Conservation (phyloP, 768 basidiomycete species). For the Pleurotus cornucopiae region DNA sequence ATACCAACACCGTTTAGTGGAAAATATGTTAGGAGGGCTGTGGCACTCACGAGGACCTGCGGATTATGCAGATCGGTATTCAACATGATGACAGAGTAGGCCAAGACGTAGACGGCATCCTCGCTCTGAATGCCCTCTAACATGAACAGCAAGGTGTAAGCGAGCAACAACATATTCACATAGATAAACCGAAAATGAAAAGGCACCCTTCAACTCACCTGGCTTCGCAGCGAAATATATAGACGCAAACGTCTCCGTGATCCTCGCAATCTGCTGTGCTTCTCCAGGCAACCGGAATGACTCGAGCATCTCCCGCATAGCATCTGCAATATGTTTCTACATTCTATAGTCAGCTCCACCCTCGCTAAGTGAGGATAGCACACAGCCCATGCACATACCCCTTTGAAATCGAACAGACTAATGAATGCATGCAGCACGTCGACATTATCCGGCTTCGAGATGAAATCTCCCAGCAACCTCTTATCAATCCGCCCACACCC, state of each 20-base stretch:
- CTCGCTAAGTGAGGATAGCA: slow-evolving; percentile 17
- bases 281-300: slow-evolving; percentile 94
- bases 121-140: slow-evolving; percentile 84
- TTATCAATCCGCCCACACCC: slow-evolving; percentile 85
- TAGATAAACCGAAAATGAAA: background rate
- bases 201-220: slow-evolving; percentile 39
- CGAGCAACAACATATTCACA: background rate
- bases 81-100: slow-evolving; percentile 96
- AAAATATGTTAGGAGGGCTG: background rate
- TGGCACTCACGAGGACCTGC: slow-evolving; percentile 68
- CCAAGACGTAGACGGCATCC: slow-evolving; percentile 91
- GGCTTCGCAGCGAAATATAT: slow-evolving; percentile 85
- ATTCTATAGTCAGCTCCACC: too few relatives aligned
- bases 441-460: slow-evolving; percentile 83
- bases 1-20: background rate
- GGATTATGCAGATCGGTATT: slow-evolving; percentile 98
- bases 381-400: slow-evolving; percentile 36
- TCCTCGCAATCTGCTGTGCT: slow-evolving; percentile 86
- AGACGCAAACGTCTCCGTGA: slow-evolving; percentile 93
- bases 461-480: slow-evolving; percentile 87
- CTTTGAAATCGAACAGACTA: slow-evolving; percentile 82
- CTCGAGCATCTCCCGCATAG: slow-evolving; percentile 92
- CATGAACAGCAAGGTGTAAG: background rate
- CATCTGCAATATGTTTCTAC: slow-evolving; percentile 93
- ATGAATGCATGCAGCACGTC: slow-evolving; percentile 89